A percentile compares a stretch with the other conserved stretches of the same genome.
phyloP scores from a whole-genome alignment of 2,329 filamentous ascomycete species.

The Sclerotiophoma versabilis region DNA sequence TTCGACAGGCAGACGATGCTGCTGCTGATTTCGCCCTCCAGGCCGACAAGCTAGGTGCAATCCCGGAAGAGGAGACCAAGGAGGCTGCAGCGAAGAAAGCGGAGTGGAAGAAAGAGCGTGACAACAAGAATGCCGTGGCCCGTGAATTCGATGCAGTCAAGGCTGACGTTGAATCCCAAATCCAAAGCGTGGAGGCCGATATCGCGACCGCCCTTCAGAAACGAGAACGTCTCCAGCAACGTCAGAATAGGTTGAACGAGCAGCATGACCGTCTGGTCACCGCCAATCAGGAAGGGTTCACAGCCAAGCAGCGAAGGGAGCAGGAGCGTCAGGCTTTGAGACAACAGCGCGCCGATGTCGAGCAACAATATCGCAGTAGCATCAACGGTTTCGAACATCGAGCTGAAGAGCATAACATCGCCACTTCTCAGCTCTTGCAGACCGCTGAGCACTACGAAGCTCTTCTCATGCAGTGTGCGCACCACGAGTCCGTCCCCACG shows the following conservation, averaged over 20 bases:
- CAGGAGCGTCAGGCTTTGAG: slow-evolving; percentile 50
- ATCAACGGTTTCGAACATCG: slow-evolving; percentile 50
- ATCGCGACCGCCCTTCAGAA: slow-evolving; percentile 69
- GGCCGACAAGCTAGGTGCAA: slow-evolving; percentile 68
- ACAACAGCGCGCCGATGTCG: slow-evolving; percentile 43
- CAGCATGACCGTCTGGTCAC: slow-evolving; percentile 75
- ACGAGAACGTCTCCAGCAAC: slow-evolving; percentile 73
- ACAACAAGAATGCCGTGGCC: slow-evolving; percentile 59
- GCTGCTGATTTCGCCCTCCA: slow-evolving; percentile 63
- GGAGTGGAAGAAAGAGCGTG: slow-evolving; percentile 63
- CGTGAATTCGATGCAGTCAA: slow-evolving; percentile 69
- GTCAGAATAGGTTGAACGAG: slow-evolving; percentile 75
- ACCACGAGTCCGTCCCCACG: slow-evolving; percentile 52
- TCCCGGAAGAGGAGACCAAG: slow-evolving; percentile 68
- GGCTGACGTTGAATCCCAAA: slow-evolving; percentile 66
- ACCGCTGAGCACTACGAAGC: slow-evolving; percentile 50
- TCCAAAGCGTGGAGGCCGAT: slow-evolving; percentile 70
- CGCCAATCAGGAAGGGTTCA: slow-evolving; percentile 70
- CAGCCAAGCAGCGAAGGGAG: slow-evolving; percentile 63
- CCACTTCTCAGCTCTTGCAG: slow-evolving; percentile 46
- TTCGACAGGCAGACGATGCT: slow-evolving; percentile 72
- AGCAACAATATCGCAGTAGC: slow-evolving; percentile 49
- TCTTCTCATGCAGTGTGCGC: slow-evolving; percentile 49
- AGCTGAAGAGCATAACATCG: slow-evolving; percentile 48
- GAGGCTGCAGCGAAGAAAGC: slow-evolving; percentile 66